A percentile compares a stretch with the other conserved stretches of the same genome.
phyloP scores from a whole-genome alignment of 768 basidiomycete species.

The Xerocomellus dryophilus region DNA sequence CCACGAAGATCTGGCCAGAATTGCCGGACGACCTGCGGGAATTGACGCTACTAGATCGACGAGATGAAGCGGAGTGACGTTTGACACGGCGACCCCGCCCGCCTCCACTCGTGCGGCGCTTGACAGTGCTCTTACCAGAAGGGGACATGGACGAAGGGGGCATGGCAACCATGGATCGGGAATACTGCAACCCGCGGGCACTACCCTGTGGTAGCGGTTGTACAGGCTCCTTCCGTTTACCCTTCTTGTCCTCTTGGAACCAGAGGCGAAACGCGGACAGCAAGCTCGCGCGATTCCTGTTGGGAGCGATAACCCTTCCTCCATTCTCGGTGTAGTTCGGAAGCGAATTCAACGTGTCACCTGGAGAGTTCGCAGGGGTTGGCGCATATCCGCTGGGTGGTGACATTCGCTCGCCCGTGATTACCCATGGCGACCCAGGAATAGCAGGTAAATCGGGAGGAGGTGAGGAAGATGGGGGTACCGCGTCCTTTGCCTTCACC shows the following conservation, averaged over 20 bases:
- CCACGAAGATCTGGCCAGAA: conserved; percentile 43
- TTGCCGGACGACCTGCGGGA: conserved; percentile 68
- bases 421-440: conserved; percentile 71
- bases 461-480: conserved; percentile 48
- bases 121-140: conserved; percentile 38
- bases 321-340: conserved; percentile 38
- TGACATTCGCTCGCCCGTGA: conserved; percentile 47
- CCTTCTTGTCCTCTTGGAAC: conserved; percentile 90
- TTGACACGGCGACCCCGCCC: conserved; percentile 53
- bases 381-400: conserved; percentile 35
- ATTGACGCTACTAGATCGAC: conserved; percentile 88
- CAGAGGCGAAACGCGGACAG: conserved; percentile 83
- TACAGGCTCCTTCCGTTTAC: conserved; percentile 65
- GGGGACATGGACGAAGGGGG: conserved; percentile 29
- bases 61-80: conserved; percentile 73
- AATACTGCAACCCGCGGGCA: conserved; percentile 23
- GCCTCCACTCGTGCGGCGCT: conserved; percentile 49
- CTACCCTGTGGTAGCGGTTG: conserved; percentile 21
- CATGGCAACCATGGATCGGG: conserved; percentile 25
- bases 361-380: conserved; percentile 53
- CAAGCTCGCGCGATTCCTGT: conserved; percentile 73
- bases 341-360: conserved; percentile 48
- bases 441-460: conserved; percentile 38
- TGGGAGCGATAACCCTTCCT: conserved; percentile 34
- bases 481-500: conserved; percentile 47